Evolutionary conservation across 208 protist genomes (phyloP).

Genomic region (Leishmania arabica): DNA sequence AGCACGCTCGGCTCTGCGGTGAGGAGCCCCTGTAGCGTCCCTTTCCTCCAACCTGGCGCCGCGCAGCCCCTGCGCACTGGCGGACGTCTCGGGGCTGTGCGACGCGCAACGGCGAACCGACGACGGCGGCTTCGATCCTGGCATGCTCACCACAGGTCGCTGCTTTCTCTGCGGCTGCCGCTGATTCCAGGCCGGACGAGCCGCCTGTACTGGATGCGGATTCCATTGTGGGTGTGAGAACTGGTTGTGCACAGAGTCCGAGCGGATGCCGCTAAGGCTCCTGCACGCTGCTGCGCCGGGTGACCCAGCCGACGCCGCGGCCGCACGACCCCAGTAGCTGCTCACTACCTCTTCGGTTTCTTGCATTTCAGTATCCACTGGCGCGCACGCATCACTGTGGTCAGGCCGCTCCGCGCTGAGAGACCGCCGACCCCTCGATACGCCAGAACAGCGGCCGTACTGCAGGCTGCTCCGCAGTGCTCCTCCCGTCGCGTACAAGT

Average conservation of each 20-base stretch:
- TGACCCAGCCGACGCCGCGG: background rate
- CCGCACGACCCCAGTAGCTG: slow-evolving; percentile 12
- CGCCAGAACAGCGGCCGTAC: slow-evolving; percentile 40
- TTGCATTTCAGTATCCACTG: background rate
- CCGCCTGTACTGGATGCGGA: slow-evolving; percentile 19
- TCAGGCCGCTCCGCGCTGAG: slow-evolving; percentile 21
- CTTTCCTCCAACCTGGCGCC: slow-evolving; percentile 5
- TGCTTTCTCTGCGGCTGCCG: slow-evolving; percentile 44
- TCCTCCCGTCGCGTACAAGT: slow-evolving; percentile 32
- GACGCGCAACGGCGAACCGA: slow-evolving; percentile 17
- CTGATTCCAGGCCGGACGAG: slow-evolving; percentile 74
- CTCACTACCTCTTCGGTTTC: background rate
- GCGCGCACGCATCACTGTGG: background rate
- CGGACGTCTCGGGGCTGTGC: slow-evolving; percentile 17
- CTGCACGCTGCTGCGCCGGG: background rate
- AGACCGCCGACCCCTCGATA: slow-evolving; percentile 31
- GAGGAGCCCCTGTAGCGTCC: slow-evolving; percentile 1
- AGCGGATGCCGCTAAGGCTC: slow-evolving; percentile 14
- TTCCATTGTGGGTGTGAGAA: slow-evolving; percentile 32
- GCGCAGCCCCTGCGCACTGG: background rate
- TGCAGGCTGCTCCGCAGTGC: slow-evolving; percentile 38
- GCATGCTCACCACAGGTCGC: slow-evolving; percentile 57
- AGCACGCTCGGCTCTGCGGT: slow-evolving; percentile 9
- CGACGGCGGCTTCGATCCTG: slow-evolving; percentile 23
- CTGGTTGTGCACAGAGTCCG: background rate